Evolutionary conservation across 495 filamentous ascomycete species (phyloP), one percentile per base, ranked within the genome.

Genomic region (Bryoglossum gracile): DNA sequence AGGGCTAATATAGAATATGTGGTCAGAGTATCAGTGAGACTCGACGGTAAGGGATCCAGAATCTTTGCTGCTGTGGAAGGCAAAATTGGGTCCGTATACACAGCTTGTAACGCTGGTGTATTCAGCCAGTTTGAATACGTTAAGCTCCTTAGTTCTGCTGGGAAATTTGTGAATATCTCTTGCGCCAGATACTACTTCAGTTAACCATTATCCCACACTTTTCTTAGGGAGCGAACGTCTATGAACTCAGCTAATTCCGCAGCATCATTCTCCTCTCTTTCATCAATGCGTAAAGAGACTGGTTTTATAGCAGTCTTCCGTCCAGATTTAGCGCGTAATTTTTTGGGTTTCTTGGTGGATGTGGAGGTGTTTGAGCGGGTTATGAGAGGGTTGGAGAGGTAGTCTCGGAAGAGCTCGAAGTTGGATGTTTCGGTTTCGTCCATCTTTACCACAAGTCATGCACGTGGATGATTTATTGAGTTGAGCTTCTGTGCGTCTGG

Each of bases 161-260:
- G 84, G 23, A 92, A 75, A 38, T 71, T 66, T 25, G 67, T 54
- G 70, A 88, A 94, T 50, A 80, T 76, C 60, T 84, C 77, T 21
- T 67, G 62, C 10, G 84, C 79, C 48, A 91, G 73, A 71, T 89
- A 91, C 73, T 87, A 61, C 14, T 47, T 38, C 1, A 4, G 1
- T 36, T 14, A 23, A 43, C n/a, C 45, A 19, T 10, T 43, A 3
- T 25, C 8, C 14, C 5, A 4, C 18, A 53, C 34, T 10, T 45
- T n/a, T n/a, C n/a, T n/a, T n/a, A n/a, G n/a, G n/a, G n/a, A n/a
- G n/a, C n/a, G n/a, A n/a, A 81, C 57, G 35, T 60, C 57, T 28
- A 56, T 78, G 61, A 91, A 92, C 4, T 91, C 87, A 36, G 72
- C 74, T 22, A 90, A 65, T 41, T 89, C 87, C 48, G 81, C 82